Conservation (phyloP, 345 rosid species). For the Aurinia saxatilis region DNA sequence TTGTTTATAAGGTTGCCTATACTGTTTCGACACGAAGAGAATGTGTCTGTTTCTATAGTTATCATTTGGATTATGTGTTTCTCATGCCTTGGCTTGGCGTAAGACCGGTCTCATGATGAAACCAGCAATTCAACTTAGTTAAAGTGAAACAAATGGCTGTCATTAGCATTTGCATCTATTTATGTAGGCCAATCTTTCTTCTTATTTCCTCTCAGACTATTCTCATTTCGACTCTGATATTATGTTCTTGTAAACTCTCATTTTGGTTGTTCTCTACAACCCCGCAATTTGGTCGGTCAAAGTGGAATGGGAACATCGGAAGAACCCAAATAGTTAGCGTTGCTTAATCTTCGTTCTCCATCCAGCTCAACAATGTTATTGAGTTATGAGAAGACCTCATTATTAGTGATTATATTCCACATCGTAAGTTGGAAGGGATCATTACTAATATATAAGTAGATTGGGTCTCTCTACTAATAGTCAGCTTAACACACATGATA, state of each 20-base stretch:
- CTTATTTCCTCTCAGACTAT: too few species aligned
- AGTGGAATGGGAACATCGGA: slow-evolving; percentile 89
- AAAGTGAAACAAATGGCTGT: slow-evolving; percentile 42
- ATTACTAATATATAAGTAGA: too few species aligned
- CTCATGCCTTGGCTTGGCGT: slow-evolving; percentile 89
- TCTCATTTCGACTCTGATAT: not conserved
- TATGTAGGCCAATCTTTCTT: slow-evolving; percentile 39
- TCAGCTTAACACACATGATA: too few species aligned
- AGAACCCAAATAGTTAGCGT: slow-evolving; percentile 62
- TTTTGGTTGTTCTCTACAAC: not conserved
- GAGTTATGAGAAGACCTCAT: slow-evolving; percentile 56
- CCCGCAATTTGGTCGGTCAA: slow-evolving; percentile 84
- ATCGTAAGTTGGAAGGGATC: too few species aligned
- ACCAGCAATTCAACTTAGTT: slow-evolving; percentile 82
- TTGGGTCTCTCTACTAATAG: too few species aligned
- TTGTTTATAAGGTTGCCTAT: slow-evolving; percentile 64
- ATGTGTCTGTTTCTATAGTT: slow-evolving; percentile 18
- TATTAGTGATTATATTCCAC: too few species aligned
- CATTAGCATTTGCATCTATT: slow-evolving; percentile 71
- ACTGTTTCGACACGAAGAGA: slow-evolving; percentile 58
- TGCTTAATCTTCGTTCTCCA: slow-evolving; percentile 60
- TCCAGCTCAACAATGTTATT: slow-evolving; percentile 73
- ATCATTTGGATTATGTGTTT: slow-evolving; percentile 61
- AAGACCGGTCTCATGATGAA: slow-evolving; percentile 86
- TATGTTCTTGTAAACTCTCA: not conserved